Base-by-base conservation (phyloP, 495 filamentous ascomycete species). In the Talaromyces liani region DNA sequence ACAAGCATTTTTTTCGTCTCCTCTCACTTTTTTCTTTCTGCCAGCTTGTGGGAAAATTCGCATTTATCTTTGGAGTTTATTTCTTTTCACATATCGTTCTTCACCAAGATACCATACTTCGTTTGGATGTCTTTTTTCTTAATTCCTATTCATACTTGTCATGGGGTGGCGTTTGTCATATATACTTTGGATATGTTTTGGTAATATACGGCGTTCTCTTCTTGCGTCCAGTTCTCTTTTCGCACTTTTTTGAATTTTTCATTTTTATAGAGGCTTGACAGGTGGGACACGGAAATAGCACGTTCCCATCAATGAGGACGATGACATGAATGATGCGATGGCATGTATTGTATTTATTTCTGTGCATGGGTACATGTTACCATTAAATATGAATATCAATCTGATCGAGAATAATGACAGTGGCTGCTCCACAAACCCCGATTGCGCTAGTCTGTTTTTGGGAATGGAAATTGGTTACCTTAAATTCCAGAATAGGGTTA, bases 101-200 rank as follows among this genome's bases (percentile, higher is more conserved):
- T 69, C 54, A 68, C 20, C 45, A 49, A 20, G 45, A 49, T 49
- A 49, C 45, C 45, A 22, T 49, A 49, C 45, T 49, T 49, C 10
- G 45, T 49, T 49, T 49, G 45, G 45, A 49, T 49, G 45, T 60
- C 53, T 51, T 51, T 34, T 22, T 25, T 20, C 22, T 20, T 47
- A 27, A 33, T 47, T 63, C 36, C n/a, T 63, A 6, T 31, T 59
- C 16, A 12, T 33, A 22, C 29, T 58, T 60, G n/a, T 49, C 45
- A 49, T 20, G 16, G 45, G 45, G 6, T 8, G 45, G 45, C 45
- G 45, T 49, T 41, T 49, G 18, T 49, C 18, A 49, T 18, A 49
- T 49, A 18, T 49, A 4, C 18, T 49, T 18, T 7, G 5, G 8
- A 49, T 49, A 18, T 49, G 16, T 49, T 49, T 18, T 20, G n/a